These are phyloP conservation scores for Globisporangium carolinianum DNA, from an alignment of 352 stramenopile species.

Conservation along the genomic window DNA sequence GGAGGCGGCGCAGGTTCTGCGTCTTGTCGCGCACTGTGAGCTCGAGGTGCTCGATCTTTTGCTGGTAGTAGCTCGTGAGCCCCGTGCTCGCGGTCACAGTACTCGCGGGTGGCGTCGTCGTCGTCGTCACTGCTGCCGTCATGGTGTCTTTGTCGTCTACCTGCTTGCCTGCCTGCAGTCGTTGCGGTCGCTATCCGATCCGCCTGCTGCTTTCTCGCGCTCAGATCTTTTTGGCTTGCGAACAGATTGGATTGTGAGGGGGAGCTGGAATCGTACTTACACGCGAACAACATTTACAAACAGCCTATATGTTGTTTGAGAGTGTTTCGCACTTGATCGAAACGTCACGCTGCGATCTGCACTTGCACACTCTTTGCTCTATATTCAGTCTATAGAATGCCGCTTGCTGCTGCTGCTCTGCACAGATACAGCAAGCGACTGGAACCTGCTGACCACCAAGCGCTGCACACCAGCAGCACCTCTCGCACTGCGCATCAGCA, in stretches of 20 bases:
- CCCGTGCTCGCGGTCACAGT: slow-evolving; percentile 23
- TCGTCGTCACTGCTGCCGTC: slow-evolving; percentile 28
- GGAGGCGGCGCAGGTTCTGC: slow-evolving; percentile 95
- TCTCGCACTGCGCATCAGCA: too few relatives aligned
- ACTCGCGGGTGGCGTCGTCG: slow-evolving; percentile 20
- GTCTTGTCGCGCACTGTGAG: slow-evolving; percentile 92
- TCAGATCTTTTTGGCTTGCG: not conserved
- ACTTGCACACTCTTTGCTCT: too few relatives aligned
- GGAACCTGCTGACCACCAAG: not conserved
- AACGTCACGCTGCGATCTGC: too few relatives aligned
- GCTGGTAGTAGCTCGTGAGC: slow-evolving; percentile 90
- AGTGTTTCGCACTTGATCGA: too few relatives aligned
- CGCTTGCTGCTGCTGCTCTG: too few relatives aligned
- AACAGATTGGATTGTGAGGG: not conserved
- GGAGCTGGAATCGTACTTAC: not conserved
- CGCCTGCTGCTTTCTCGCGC: not conserved
- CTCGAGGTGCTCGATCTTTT: slow-evolving; percentile 95
- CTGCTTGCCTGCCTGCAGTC: slow-evolving; percentile 2
- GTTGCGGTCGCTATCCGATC: not conserved
- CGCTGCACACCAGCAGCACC: not conserved
- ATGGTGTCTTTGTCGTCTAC: slow-evolving; percentile 11
- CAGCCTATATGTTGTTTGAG: too few relatives aligned
- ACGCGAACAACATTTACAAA: too few relatives aligned
- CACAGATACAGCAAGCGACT: too few relatives aligned
- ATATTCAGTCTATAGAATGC: too few relatives aligned